Conservation (phyloP, 2,329 filamentous ascomycete genomes). For the Botrytis squamosa region DNA sequence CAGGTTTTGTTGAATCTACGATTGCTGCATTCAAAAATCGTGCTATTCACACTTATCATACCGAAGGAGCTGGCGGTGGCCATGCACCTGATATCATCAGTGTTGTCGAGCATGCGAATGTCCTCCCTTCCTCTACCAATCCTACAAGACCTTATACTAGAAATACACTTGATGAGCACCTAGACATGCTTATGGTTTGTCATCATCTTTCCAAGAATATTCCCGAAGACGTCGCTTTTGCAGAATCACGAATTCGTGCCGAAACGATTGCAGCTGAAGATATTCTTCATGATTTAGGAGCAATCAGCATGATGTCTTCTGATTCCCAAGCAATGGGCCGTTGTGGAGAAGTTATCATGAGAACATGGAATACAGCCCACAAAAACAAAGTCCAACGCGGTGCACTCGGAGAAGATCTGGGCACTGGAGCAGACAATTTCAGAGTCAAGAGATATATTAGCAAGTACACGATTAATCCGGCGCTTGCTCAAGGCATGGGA, state of each 20-base stretch:
- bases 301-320: slow-evolving; percentile 96
- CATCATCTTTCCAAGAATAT: slow-evolving; percentile 92
- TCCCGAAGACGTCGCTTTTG: slow-evolving; percentile 92
- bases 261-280: slow-evolving; percentile 97
- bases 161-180: slow-evolving; percentile 93
- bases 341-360: slow-evolving; percentile 86
- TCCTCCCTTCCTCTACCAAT: slow-evolving; percentile 88
- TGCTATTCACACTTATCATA: slow-evolving; percentile 95
- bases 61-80: slow-evolving; percentile 89
- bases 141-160: slow-evolving; percentile 86
- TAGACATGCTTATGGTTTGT: slow-evolving; percentile 98
- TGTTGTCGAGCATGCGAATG: slow-evolving; percentile 84
- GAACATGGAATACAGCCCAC: slow-evolving; percentile 96
- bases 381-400: slow-evolving; percentile 93
- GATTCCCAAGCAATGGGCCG: slow-evolving; percentile 97
- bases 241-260: slow-evolving; percentile 88
- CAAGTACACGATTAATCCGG: slow-evolving; percentile 96
- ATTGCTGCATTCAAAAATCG: slow-evolving; percentile 81
- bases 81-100: slow-evolving; percentile 96
- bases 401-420: slow-evolving; percentile 71
- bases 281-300: slow-evolving; percentile 89
- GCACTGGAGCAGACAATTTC: slow-evolving; percentile 81
- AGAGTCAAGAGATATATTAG: slow-evolving; percentile 88
- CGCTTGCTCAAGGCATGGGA: slow-evolving; percentile 83
- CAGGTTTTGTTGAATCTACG: slow-evolving; percentile 93